A percentile compares a stretch with the other conserved stretches of the same genome.
These are phyloP conservation scores for Eucalyptus cloeziana DNA, from an alignment of 345 rosid genomes.

Conservation along the genomic window DNA sequence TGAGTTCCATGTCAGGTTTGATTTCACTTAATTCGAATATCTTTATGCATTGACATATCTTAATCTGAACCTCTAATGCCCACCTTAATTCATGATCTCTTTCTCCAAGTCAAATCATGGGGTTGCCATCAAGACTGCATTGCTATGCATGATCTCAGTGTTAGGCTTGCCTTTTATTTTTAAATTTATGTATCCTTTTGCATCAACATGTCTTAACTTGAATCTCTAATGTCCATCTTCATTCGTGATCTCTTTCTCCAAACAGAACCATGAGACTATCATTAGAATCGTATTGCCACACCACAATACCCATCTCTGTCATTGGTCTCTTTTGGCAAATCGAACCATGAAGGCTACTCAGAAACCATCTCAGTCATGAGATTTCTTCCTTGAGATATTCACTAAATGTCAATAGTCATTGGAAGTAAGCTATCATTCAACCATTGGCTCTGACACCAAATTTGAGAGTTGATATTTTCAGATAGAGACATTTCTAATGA, in stretches of 20 bases:
- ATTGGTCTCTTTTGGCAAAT: background rate
- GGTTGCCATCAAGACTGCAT: background rate
- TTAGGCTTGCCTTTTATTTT: too few species aligned
- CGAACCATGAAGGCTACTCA: background rate
- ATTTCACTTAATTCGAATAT: background rate
- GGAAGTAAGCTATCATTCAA: background rate
- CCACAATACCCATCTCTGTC: background rate
- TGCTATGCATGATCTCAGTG: background rate
- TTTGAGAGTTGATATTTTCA: background rate
- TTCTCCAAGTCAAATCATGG: background rate
- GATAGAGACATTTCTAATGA: background rate
- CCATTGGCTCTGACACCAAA: accelerated
- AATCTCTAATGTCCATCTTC: background rate
- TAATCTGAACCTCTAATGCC: background rate
- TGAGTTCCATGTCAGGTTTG: background rate
- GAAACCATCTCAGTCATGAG: accelerated
- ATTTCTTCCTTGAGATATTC: background rate
- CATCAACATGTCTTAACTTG: background rate
- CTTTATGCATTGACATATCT: background rate
- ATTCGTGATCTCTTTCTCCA: background rate
- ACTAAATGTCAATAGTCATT: background rate
- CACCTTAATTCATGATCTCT: background rate
- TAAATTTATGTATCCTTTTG: background rate
- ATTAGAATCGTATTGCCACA: background rate
- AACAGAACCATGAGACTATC: accelerated